Conservation (phyloP, 495 filamentous ascomycete genomes). For the Amniculicola lignicola region DNA sequence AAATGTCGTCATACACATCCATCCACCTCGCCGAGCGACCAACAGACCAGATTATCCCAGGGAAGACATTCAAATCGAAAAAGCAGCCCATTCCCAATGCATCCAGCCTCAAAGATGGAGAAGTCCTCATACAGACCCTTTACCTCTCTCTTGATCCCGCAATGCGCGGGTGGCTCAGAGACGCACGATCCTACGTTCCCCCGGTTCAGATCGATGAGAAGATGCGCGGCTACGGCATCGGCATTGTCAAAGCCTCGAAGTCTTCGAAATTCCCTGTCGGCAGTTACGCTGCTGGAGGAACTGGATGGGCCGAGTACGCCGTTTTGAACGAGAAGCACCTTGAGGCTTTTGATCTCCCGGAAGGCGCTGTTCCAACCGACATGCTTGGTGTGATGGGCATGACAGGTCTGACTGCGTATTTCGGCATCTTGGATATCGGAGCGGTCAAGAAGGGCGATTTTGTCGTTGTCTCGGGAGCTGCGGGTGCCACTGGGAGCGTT, state of each 20-base stretch:
- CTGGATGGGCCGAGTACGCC: slow-evolving; percentile 64
- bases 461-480: slow-evolving; percentile 66
- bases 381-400: slow-evolving; percentile 56
- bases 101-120: slow-evolving; percentile 54
- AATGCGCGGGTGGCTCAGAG: slow-evolving; percentile 73
- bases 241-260: slow-evolving; percentile 49
- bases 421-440: slow-evolving; percentile 60
- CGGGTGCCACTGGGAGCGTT: slow-evolving; percentile 66
- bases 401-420: slow-evolving; percentile 66
- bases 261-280: slow-evolving; percentile 49
- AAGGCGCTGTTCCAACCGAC: slow-evolving; percentile 54
- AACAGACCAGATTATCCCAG: slow-evolving; percentile 43
- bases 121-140: slow-evolving; percentile 63
- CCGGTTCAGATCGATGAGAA: slow-evolving; percentile 63
- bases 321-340: slow-evolving; percentile 49
- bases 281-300: slow-evolving; percentile 49
- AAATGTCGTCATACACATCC: slow-evolving; percentile 43
- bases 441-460: slow-evolving; percentile 57
- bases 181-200: slow-evolving; percentile 63
- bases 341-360: slow-evolving; percentile 47
- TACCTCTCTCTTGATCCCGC: slow-evolving; percentile 78
- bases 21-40: slow-evolving; percentile 54
- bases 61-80: slow-evolving; percentile 50
- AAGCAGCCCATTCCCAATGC: slow-evolving; percentile 45
- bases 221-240: slow-evolving; percentile 63